Evolutionary conservation across 2,329 filamentous ascomycete species (phyloP).

Genomic region (Trichoderma asperellum): DNA sequence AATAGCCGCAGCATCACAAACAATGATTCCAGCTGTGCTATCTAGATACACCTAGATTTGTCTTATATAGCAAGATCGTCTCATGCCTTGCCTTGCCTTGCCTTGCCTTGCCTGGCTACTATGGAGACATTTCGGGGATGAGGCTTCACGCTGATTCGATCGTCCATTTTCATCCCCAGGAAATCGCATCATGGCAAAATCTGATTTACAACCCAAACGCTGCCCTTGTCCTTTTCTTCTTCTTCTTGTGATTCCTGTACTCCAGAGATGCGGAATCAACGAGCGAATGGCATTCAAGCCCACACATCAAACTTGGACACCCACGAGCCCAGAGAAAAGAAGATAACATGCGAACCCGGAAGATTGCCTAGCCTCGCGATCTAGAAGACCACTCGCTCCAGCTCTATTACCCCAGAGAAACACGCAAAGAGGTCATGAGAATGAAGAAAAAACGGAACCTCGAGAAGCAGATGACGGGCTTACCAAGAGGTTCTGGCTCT

Average conservation of each 20-base stretch:
- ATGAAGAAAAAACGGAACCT: neutral
- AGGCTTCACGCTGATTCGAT: neutral
- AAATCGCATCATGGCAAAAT: neutral
- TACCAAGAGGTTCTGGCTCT: constrained; percentile 11
- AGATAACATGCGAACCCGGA: neutral
- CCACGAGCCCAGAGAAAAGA: neutral
- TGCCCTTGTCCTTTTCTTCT: neutral
- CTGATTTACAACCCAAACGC: neutral
- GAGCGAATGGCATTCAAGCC: neutral
- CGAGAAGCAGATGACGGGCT: neutral
- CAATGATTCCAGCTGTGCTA: neutral
- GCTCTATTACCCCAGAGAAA: neutral
- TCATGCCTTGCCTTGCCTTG: neutral
- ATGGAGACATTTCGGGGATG: neutral
- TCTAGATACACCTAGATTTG: neutral
- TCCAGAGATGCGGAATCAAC: neutral
- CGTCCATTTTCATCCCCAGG: neutral
- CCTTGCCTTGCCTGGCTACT: neutral
- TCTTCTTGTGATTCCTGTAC: neutral
- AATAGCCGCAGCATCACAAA: too few relatives aligned
- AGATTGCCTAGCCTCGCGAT: constrained; percentile 26
- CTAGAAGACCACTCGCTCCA: neutral
- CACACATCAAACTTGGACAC: neutral
- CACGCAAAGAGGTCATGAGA: constrained; percentile 15
- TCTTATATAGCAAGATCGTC: neutral